These are phyloP conservation scores for Cylindricascospora bacillispora DNA, from an alignment of 1,139 yeast species.

Conservation along the genomic window DNA sequence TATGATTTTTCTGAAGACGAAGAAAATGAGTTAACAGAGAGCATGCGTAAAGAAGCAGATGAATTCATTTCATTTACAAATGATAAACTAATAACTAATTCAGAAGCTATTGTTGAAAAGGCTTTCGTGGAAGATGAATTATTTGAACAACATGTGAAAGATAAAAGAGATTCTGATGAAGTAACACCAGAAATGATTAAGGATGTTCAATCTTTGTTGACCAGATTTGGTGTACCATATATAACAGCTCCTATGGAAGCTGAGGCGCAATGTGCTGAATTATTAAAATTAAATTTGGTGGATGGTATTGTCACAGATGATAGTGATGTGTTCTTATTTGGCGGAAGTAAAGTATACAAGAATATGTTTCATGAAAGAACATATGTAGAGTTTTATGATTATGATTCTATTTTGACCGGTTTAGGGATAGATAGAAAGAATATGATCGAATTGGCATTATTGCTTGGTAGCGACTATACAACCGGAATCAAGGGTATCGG, in stretches of 20 bases:
- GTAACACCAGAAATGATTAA: slow-evolving; percentile 76
- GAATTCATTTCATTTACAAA: slow-evolving; percentile 58
- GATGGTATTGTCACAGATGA: slow-evolving; percentile 97
- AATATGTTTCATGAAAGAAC: slow-evolving; percentile 92
- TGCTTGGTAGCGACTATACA: slow-evolving; percentile 89
- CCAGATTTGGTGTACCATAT: slow-evolving; percentile 85
- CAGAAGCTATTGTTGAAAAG: slow-evolving; percentile 6
- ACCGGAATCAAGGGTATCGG: slow-evolving; percentile 88
- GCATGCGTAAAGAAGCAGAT: slow-evolving; percentile 52
- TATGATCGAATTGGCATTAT: slow-evolving; percentile 65
- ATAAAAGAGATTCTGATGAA: slow-evolving; percentile 80
- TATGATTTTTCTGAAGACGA: slow-evolving; percentile 70
- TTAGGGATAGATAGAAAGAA: slow-evolving; percentile 52
- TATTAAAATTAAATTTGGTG: slow-evolving; percentile 52
- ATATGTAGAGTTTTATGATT: slow-evolving; percentile 75
- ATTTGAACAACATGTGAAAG: slow-evolving; percentile 42
- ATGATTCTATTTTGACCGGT: slow-evolving; percentile 44
- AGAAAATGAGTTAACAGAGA: slow-evolving; percentile 50
- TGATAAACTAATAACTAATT: slow-evolving; percentile 22
- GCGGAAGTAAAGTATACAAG: slow-evolving; percentile 73
- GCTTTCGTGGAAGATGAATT: slow-evolving; percentile 29
- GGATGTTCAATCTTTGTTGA: slow-evolving; percentile 79
- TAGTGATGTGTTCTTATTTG: slow-evolving; percentile 91
- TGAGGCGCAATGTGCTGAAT: slow-evolving; percentile 91
- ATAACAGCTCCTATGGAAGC: slow-evolving; percentile 98